A percentile compares a stretch with the other conserved stretches of the same genome.
Conservation (phyloP, 768 basidiomycete genomes). For the Trametes sanguinea region DNA sequence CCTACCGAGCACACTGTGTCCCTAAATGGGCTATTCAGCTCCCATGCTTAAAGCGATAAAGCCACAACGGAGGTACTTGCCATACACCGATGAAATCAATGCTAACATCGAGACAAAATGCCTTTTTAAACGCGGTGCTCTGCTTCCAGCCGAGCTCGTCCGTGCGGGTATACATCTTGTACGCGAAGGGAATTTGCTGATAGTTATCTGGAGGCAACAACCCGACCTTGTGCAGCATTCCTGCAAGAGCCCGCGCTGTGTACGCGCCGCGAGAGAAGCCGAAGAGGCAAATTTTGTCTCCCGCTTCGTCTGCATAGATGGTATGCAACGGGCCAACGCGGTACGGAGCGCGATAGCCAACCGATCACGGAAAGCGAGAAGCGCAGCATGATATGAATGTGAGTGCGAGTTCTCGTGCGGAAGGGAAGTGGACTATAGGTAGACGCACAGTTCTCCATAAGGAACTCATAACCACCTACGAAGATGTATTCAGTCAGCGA, state of each 20-base stretch:
- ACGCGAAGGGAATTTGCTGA: conserved; percentile 79
- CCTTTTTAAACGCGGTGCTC: conserved; percentile 69
- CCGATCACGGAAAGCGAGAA: neutral
- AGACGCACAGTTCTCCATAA: conserved; percentile 73
- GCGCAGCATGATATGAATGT: neutral
- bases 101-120: conserved; percentile 71
- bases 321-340: neutral
- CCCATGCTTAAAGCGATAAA: neutral
- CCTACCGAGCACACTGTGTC: conserved; percentile 74
- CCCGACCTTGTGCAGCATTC: conserved; percentile 78
- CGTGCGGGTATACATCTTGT: conserved; percentile 67
- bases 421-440: no score
- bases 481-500: neutral
- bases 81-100: conserved; percentile 77
- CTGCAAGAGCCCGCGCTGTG: conserved; percentile 68
- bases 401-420: neutral
- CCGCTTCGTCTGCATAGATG: conserved; percentile 50
- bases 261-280: conserved; percentile 81
- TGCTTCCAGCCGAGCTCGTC: conserved; percentile 62
- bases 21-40: conserved; percentile 39
- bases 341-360: neutral
- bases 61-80: conserved; percentile 36
- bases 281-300: conserved; percentile 78
- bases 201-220: conserved; percentile 68
- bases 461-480: conserved; percentile 71